Evolutionary conservation across 192 early-diverging fungal genomes (phyloP).

Genomic region (Backusella liffmaniae): DNA sequence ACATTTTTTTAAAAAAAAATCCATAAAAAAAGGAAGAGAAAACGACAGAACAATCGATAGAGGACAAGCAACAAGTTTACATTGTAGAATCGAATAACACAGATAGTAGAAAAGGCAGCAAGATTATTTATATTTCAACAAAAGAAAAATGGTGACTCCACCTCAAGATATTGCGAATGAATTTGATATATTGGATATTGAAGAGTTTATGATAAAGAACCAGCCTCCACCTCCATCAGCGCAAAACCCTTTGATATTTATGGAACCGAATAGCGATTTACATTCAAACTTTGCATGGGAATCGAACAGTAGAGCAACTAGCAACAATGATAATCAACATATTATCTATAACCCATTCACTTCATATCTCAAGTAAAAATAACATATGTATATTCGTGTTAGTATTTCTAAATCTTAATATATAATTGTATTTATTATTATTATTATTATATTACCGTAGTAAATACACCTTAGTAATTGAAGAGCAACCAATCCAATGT

Average conservation of each 20-base stretch:
- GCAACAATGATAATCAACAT: background rate
- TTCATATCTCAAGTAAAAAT: background rate
- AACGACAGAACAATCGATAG: background rate
- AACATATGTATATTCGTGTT: background rate
- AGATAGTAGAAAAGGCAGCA: background rate
- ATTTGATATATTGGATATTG: conserved; percentile 2
- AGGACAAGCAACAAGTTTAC: background rate
- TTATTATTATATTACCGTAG: conserved; percentile 34
- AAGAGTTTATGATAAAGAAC: background rate
- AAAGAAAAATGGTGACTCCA: background rate
- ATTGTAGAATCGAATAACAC: background rate
- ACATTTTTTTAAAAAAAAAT: background rate
- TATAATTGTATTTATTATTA: background rate
- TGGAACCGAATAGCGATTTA: background rate
- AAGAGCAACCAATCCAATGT: conserved; percentile 72
- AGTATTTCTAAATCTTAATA: background rate
- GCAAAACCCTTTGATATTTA: background rate
- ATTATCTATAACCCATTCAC: background rate
- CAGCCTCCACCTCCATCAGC: background rate
- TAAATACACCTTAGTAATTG: conserved; percentile 56
- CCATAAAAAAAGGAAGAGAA: background rate
- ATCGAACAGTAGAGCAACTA: background rate
- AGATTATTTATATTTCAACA: background rate
- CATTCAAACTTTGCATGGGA: conserved; percentile 2
- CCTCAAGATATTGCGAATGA: background rate